Percentiles rank a stretch among this genome's conserved stretches.
phyloP scores from a whole-genome alignment of 139 green algal genomes.

The Coccomyxa sp. region DNA sequence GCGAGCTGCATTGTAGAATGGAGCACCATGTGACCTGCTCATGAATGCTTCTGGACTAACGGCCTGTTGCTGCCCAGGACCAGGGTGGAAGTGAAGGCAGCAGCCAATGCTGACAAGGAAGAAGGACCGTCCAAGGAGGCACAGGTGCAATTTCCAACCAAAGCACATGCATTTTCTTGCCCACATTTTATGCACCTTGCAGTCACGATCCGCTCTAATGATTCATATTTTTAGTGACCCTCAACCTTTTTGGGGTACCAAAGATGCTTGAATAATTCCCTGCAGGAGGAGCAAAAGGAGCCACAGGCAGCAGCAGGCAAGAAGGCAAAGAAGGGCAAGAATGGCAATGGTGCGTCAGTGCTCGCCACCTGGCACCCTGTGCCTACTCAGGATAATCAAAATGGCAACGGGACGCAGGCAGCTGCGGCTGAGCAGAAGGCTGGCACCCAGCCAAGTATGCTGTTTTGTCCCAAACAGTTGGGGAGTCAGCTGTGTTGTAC shows the following conservation, averaged over 20 bases:
- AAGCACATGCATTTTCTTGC: neutral
- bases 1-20: neutral
- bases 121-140: neutral
- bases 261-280: neutral
- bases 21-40: no score
- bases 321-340: constrained; percentile 9
- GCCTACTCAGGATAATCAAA: no score
- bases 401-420: neutral
- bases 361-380: no score
- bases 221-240: neutral
- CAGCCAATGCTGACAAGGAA: neutral
- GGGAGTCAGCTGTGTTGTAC: neutral
- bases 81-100: no score
- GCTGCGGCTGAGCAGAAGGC: neutral
- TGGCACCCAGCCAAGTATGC: neutral
- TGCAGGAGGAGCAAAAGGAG: constrained; percentile 14
- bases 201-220: no score
- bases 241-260: neutral
- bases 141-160: neutral
- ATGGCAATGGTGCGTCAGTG: neutral
- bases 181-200: neutral
- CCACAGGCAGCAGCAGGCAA: neutral
- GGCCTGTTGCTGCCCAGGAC: no score
- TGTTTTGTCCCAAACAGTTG: neutral
- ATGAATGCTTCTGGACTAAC: neutral